phyloP scores from a whole-genome alignment of 2,329 filamentous ascomycete species.

The Aureobasidium melanogenum region DNA sequence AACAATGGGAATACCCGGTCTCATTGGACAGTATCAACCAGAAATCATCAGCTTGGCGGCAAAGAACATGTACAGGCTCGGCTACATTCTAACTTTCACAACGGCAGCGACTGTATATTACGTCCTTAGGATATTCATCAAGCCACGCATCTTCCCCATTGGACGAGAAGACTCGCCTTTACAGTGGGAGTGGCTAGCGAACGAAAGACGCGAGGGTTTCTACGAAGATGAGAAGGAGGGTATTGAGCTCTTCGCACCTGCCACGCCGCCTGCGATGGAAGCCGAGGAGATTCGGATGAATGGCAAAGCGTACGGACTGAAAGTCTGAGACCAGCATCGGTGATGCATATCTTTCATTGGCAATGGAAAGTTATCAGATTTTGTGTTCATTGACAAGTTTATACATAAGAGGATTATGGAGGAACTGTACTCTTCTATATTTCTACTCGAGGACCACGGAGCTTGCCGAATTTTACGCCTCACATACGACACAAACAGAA shows the following conservation, averaged over 20 bases:
- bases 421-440: no score
- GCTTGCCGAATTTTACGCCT: no score
- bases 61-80: background rate
- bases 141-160: background rate
- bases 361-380: no score
- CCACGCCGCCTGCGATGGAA: constrained; percentile 11
- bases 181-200: constrained; percentile 11
- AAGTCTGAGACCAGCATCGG: background rate
- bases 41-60: constrained; percentile 10
- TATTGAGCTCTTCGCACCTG: constrained; percentile 8
- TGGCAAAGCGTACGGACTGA: background rate
- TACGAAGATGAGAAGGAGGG: constrained; percentile 9
- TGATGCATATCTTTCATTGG: background rate
- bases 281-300: background rate
- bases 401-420: no score
- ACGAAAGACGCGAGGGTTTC: constrained; percentile 12
- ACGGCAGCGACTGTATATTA: constrained; percentile 11
- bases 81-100: constrained; percentile 9
- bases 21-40: constrained; percentile 13
- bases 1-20: constrained; percentile 11
- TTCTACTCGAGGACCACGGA: no score
- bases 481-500: no score
- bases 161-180: constrained; percentile 8
- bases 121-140: background rate
- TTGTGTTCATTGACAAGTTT: no score